Base-by-base conservation (phyloP, 2,329 filamentous ascomycete genomes). In the Pestalotiopsis sp. region DNA sequence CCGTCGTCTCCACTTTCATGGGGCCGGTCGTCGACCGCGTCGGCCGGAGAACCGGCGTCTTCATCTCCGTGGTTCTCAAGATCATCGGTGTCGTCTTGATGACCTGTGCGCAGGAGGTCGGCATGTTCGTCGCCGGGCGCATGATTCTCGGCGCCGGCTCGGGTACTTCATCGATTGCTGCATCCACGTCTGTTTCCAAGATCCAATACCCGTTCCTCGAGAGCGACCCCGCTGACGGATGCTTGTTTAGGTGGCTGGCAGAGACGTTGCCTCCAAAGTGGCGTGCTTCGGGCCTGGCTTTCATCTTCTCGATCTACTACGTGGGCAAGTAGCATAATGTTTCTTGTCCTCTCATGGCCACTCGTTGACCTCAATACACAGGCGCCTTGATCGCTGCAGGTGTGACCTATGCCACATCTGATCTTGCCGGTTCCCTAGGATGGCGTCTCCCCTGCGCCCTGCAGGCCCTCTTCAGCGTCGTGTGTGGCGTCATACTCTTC, bases 391-490 rank as follows among this genome's bases (percentile, higher is more conserved):
- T 58, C 56, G 56, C 56, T 14, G 56, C 56, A 3, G 56, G 56
- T 2, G 25, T 27, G 1, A 58, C 56, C n/a, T 58, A 58, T 58
- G 56, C n/a, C 56, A 23, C 56, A 11, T 13, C 75, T 58, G 73
- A 75, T 56, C 78, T 81, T 66, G 59, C 74, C 4, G 76, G 74
- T 0, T 79, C 75, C 4, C 81, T 79, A 79, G 74, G 77, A 5
- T 81, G 80, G 80, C 74, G 79, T 3, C 68, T 80, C 0, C 79
- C 79, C 0, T 79, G 76, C 0, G 69, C 78, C 11, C 69, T 81
- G 25, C 79, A 81, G 66, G 73, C 76, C 17, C 71, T 79, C 3
- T 76, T 76, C 25, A 70, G 76, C 56, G 23, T 79, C 6, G 70
- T 76, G 75, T 58, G 56, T 4, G 25, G n/a, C 56, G 9, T 58